Percentiles rank a stretch among this genome's conserved stretches.
phyloP scores from a whole-genome alignment of 805 yeast genomes.

The Cyberlindnera nakhonratchasimensis region DNA sequence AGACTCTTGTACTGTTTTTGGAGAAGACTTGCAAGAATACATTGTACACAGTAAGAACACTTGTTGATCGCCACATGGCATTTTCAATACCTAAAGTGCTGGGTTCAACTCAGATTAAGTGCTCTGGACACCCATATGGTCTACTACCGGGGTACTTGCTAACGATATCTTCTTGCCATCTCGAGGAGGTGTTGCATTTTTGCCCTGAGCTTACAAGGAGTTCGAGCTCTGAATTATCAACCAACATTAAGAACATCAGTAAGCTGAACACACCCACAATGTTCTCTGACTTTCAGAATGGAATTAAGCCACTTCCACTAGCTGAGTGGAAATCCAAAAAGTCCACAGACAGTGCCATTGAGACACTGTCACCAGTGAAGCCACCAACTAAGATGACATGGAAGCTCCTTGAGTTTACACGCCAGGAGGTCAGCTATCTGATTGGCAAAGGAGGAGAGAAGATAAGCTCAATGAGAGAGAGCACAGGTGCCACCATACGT shows the following conservation, averaged over 20 bases:
- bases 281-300: neutral
- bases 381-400: slow-evolving; percentile 1
- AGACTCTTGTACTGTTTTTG: neutral
- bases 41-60: neutral
- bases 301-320: neutral
- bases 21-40: slow-evolving; percentile 1
- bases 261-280: neutral
- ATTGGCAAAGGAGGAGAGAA: slow-evolving; percentile 43
- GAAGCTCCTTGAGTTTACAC: slow-evolving; percentile 22
- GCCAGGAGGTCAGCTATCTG: slow-evolving; percentile 37
- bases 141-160: slow-evolving; percentile 5
- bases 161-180: neutral
- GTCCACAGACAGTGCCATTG: neutral
- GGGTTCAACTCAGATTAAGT: neutral
- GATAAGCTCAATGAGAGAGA: slow-evolving; percentile 34
- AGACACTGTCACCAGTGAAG: neutral
- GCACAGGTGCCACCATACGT: slow-evolving; percentile 37
- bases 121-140: slow-evolving; percentile 5
- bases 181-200: neutral
- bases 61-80: slow-evolving; percentile 8
- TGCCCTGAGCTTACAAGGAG: neutral
- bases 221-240: no score
- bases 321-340: neutral
- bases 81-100: neutral
- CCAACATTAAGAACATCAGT: neutral